phyloP scores from a whole-genome alignment of 2,329 filamentous ascomycete species.

The Sporothrix luriei region DNA sequence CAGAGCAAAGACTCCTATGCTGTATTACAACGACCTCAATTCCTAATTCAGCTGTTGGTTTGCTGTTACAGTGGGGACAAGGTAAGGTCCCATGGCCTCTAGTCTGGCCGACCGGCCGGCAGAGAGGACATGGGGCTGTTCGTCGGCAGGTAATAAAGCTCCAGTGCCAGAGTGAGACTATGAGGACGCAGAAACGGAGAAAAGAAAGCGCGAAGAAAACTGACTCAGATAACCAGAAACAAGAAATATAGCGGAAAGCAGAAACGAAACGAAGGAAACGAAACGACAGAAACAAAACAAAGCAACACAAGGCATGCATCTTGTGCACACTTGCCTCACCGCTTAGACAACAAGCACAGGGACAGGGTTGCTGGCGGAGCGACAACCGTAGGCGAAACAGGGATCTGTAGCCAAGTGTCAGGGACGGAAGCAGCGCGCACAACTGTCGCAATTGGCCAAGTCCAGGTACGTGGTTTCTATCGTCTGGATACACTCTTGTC shows the following conservation, averaged over 20 bases:
- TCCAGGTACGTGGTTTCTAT: neutral
- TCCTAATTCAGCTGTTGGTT: constrained; percentile 2
- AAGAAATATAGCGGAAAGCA: neutral
- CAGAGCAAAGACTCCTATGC: neutral
- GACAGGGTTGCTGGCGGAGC: neutral
- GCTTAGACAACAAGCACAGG: neutral
- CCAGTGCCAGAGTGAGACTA: neutral
- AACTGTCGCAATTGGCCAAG: neutral
- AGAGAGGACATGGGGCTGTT: neutral
- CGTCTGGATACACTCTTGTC: neutral
- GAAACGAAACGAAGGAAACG: constrained; percentile 12
- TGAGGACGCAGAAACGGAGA: too few relatives aligned
- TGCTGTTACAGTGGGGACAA: neutral
- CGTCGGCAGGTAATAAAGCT: constrained; percentile 2
- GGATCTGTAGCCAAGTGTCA: neutral
- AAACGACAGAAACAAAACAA: constrained; percentile 1
- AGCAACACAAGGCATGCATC: neutral
- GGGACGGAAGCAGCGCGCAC: neutral
- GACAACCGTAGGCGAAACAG: constrained; percentile 7
- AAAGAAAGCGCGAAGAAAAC: neutral
- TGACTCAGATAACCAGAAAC: neutral
- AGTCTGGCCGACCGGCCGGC: neutral
- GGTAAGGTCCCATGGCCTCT: constrained; percentile 3
- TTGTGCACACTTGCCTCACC: constrained; percentile 16
- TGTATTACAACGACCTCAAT: neutral